Evolutionary conservation across 2,329 filamentous ascomycete genomes (phyloP), one percentile per base, ranked within the genome.

Genomic region (Helminthosporium solani): DNA sequence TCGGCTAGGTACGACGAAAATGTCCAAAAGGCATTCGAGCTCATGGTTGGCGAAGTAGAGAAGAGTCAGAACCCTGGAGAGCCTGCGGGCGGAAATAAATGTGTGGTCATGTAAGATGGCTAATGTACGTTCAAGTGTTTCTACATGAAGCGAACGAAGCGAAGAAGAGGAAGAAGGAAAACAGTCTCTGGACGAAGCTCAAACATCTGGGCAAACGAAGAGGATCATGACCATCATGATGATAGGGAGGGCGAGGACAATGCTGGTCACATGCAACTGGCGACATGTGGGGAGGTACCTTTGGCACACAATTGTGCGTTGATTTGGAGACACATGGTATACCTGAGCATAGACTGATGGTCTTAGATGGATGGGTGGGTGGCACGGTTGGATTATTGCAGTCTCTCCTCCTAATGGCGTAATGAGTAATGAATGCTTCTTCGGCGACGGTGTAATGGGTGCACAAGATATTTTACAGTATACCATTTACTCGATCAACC

Each of bases 1-100:
- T 95, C 88, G 66, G 94, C 94, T 21, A 83, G 91, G 47, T 95
- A 94, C 73, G 91, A 96, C 70, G 89, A 91, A 75, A 96, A 97
- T 68, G 94, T 99, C 39, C 79, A 80, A 60, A 91, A 90, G 71
- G 89, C 90, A 2, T 99, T 99, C 67, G 92, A 97, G 73, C 79
- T 95, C 54, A 86, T 99, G 77, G 90, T 99, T 61, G 88, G 81
- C 39, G 88, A 97, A 76, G 91, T 99, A 53, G 94, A 99, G 74
- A 95, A 95, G 74, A 85, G 86, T 20, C 88, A 95, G 73, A 95
- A 95, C 67, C 91, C 92, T 1, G 85, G 85, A 62, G 89, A 96
- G 73, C 86, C 90, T 7, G 78, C 89, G 20, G 86, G 84, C 45
- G 86, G 86, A 46, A 83, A 83, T 61, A 96, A 95, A 74, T 97